Conservation (phyloP, 768 basidiomycete species). For the Exidia glandulosa region DNA sequence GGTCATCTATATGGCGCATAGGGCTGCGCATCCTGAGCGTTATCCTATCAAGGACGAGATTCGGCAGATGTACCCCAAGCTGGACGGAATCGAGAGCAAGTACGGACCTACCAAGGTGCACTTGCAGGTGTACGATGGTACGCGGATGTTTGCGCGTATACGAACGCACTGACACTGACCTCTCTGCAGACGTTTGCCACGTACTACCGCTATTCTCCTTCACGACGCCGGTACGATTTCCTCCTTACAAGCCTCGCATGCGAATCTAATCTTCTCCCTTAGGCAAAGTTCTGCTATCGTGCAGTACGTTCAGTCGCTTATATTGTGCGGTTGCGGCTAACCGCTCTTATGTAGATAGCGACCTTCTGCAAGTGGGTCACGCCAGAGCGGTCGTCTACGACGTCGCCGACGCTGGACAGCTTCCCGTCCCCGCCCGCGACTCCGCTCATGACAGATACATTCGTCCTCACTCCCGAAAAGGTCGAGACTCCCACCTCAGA, state of each 20-base stretch:
- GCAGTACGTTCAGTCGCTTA: slow-evolving; percentile 12
- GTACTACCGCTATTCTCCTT: slow-evolving; percentile 66
- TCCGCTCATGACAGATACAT: not conserved
- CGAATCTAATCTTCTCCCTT: no score
- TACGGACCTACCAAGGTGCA: slow-evolving; percentile 51
- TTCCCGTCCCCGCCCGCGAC: not conserved
- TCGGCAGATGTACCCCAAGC: slow-evolving; percentile 1
- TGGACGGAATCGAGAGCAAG: not conserved
- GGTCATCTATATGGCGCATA: slow-evolving; percentile 87
- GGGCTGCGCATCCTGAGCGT: slow-evolving; percentile 72
- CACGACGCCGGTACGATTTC: slow-evolving; percentile 40
- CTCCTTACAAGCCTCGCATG: no score
- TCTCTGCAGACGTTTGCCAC: slow-evolving; percentile 36
- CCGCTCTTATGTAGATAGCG: slow-evolving; percentile 10
- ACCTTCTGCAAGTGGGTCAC: slow-evolving; percentile 15
- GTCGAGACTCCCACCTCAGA: not conserved
- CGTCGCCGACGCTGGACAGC: not conserved
- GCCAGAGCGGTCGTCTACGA: slow-evolving; percentile 1
- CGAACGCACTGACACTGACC: not conserved
- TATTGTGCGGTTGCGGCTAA: not conserved
- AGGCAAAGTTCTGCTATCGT: slow-evolving; percentile 72
- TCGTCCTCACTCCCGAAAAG: not conserved
- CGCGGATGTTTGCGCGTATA: slow-evolving; percentile 6
- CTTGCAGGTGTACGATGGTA: slow-evolving; percentile 86
- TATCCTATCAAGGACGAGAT: slow-evolving; percentile 53